Base-by-base conservation (phyloP, 2,329 filamentous ascomycete genomes). In the Blumeria hordei region DNA sequence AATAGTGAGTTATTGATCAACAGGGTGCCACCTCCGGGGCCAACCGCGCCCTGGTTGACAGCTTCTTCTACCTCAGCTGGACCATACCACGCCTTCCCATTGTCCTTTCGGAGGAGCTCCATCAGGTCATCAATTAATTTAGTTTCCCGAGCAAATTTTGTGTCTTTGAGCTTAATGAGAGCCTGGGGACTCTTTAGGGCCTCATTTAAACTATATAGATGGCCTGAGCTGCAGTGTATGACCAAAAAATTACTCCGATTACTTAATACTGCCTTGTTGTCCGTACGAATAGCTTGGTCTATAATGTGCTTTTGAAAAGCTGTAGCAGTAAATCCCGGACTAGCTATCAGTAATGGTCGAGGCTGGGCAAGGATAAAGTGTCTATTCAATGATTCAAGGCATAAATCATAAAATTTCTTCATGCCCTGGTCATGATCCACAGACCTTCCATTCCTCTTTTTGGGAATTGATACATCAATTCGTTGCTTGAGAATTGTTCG, bases 61-160 rank as follows among this genome's bases (percentile, higher is more conserved):
- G 90, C 90, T 58, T 77, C 78, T 64, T 86, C 80, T 1, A 94
- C 88, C 54, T 94, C 86, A 12, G 74, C 76, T 0, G 83, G 78
- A 0, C 92, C 92, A 67, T 98, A 98, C 75, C 88, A 94, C 1
- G 88, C 90, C 56, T 84, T 78, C 2, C 85, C 85, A 60, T 95
- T 88, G 59, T 96, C 88, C 57, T 78, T 78, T 54, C 88, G 80
- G 57, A 98, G 71, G 58, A 85, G 72, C 0, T 80, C 76, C 62
- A 84, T 80, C 65, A 96, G 88, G 47, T 80, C 77, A 62, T 96
- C 88, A 79, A 98, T 88, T 57, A 86, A 73, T 39, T 74, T 76
- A 0, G 87, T 87, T 68, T 95, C 88, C 57, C 80, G 78, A 2
- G 85, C 81, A 65, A 92, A 95, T 63, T 90, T 92, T 59, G 88